Evolutionary conservation across 768 basidiomycete genomes (phyloP), one percentile per base, ranked within the genome.

Genomic region (Tricholoma matsutake): DNA sequence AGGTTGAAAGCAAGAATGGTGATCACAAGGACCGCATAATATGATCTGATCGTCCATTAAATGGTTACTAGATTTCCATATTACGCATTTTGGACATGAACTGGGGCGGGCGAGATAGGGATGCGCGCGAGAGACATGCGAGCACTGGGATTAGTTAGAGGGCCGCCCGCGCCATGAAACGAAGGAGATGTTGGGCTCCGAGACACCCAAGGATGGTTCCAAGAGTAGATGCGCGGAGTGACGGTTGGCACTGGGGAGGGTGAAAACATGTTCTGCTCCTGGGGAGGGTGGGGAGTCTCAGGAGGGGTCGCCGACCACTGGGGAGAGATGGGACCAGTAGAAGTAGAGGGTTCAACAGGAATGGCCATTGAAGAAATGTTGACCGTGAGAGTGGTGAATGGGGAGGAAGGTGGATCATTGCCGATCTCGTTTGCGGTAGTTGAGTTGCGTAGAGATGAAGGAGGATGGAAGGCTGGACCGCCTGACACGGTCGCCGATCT

Each of bases 121-220:
- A 88, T 78, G 61, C 82, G 83, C n/a, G 82, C 73, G 41, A 82
- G 81, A 20, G 86, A 86, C 71, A 83, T 78, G 66, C 86, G 83
- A 8, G 85, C 86, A 56, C 70, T 75, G 47, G 81, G 79, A 67
- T 87, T 88, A 55, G 83, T 81, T 56, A 88, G 78, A 6, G 84
- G 86, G n/a, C 78, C 75, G 22, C 63, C 75, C 59, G 64, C 71
- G 68, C 61, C 68, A 8, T 63, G 73, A 61, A 57, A 67, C 62
- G 71, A 72, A 9, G 74, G 83, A 49, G 75, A 78, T 28, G 62
- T 56, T 41, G 71, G 74, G 60, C 68, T 68, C 57, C 69, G 66
- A 58, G 72, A 71, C 18, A 71, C 60, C 45, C 69, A 58, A 16
- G 16, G 51, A 47, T 69, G 71, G n/a, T 51, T 65, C 86, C 86